Evolutionary conservation across 2,329 filamentous ascomycete genomes (phyloP).

Genomic region (Colletotrichum sp.): DNA sequence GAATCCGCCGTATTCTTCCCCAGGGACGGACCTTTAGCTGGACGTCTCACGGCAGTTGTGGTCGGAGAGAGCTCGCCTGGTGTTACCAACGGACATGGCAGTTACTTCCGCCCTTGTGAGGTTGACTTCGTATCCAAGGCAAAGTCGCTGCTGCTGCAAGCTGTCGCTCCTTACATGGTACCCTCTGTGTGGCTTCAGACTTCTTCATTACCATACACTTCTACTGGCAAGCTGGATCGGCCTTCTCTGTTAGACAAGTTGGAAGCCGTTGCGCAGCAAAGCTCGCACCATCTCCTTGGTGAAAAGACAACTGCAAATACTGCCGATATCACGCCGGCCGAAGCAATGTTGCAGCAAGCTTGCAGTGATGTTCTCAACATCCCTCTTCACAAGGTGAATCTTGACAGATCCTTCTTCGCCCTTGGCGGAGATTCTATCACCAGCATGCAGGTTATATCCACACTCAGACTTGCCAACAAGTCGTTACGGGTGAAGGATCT

Average conservation of each 20-base stretch:
- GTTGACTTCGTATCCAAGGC: background rate
- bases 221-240: slow-evolving; percentile 25
- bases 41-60: background rate
- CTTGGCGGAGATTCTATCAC: slow-evolving; percentile 8
- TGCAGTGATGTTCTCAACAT: background rate
- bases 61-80: background rate
- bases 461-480: background rate
- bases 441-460: background rate
- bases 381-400: background rate
- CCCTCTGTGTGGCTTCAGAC: slow-evolving; percentile 34
- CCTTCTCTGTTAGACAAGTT: slow-evolving; percentile 10
- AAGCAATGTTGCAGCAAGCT: background rate
- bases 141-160: slow-evolving; percentile 36
- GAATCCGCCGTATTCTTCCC: slow-evolving; percentile 26
- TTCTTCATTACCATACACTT: slow-evolving; percentile 19
- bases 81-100: background rate
- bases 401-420: background rate
- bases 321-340: background rate
- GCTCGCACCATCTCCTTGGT: background rate
- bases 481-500: background rate
- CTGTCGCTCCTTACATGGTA: slow-evolving; percentile 40
- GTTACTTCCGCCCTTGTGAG: background rate
- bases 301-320: background rate
- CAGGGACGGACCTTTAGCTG: background rate
- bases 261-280: background rate